Conservation (phyloP, 2,329 filamentous ascomycete genomes). For the Epicoccum sorghinum region DNA sequence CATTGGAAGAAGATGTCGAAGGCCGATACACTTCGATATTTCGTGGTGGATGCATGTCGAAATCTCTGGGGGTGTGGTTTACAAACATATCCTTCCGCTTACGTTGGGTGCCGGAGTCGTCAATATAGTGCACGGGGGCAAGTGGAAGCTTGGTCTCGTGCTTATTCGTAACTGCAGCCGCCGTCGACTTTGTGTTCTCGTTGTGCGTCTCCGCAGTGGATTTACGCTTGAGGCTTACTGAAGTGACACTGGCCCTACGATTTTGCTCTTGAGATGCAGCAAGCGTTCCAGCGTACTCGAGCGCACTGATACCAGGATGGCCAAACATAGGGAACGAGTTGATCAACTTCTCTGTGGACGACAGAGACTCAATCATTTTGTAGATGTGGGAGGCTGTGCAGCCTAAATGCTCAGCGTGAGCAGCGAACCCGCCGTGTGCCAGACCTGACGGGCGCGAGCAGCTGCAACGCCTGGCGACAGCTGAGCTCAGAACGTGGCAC, state of each 20-base stretch:
- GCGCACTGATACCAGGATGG: constrained; percentile 41
- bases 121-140: constrained; percentile 25
- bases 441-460: constrained; percentile 13
- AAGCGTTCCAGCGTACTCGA: constrained; percentile 38
- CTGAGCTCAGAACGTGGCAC: constrained; percentile 29
- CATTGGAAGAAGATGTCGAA: constrained; percentile 23
- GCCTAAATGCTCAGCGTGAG: constrained; percentile 21
- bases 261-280: constrained; percentile 23
- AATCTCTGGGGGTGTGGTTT: constrained; percentile 42
- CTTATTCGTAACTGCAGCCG: constrained; percentile 20
- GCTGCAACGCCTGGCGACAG: constrained; percentile 17
- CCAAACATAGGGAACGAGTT: constrained; percentile 42
- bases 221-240: constrained; percentile 27
- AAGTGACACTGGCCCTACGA: constrained; percentile 22
- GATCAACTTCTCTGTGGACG: constrained; percentile 28
- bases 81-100: constrained; percentile 39
- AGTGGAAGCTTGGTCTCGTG: constrained; percentile 15
- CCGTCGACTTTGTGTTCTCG: constrained; percentile 23
- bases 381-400: constrained; percentile 16
- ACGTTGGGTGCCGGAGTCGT: constrained; percentile 31
- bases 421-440: constrained; percentile 15
- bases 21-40: constrained; percentile 24
- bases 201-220: constrained; percentile 26
- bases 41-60: constrained; percentile 31
- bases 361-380: constrained; percentile 22